phyloP scores from a whole-genome alignment of 768 basidiomycete species.

The Macrolepiota dolichaula region DNA sequence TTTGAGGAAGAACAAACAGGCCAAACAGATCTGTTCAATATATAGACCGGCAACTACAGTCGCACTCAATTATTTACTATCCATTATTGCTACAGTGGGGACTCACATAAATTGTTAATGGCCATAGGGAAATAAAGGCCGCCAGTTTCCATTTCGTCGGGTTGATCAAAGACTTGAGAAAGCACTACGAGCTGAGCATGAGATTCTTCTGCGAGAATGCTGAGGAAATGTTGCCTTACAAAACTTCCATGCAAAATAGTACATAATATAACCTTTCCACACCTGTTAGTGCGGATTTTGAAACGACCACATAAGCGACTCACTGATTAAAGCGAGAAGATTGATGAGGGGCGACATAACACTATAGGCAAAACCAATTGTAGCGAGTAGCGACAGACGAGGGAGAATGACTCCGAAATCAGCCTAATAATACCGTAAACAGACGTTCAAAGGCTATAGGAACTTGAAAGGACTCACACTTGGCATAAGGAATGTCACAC shows the following conservation, averaged over 20 bases:
- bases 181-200: constrained; percentile 29
- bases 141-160: constrained; percentile 45
- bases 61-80: not conserved
- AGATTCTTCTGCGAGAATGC: not conserved
- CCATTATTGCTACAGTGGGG: not conserved
- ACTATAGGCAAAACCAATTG: constrained; percentile 54
- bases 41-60: constrained; percentile 62
- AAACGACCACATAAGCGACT: constrained; percentile 10
- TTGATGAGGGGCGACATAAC: constrained; percentile 67
- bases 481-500: constrained; percentile 55
- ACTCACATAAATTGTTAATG: constrained; percentile 46
- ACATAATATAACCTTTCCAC: constrained; percentile 43
- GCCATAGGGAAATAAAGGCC: constrained; percentile 44
- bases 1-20: constrained; percentile 67
- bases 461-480: constrained; percentile 27
- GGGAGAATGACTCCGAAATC: constrained; percentile 50
- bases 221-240: constrained; percentile 28
- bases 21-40: constrained; percentile 64
- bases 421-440: constrained; percentile 25
- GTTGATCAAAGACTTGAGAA: constrained; percentile 52
- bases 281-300: not conserved
- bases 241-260: constrained; percentile 61
- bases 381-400: constrained; percentile 48
- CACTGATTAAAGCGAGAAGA: constrained; percentile 56
- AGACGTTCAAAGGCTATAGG: not conserved